Base-by-base conservation (phyloP, 73 alveolate genomes). In the Symbiodinium pilosum region DNA sequence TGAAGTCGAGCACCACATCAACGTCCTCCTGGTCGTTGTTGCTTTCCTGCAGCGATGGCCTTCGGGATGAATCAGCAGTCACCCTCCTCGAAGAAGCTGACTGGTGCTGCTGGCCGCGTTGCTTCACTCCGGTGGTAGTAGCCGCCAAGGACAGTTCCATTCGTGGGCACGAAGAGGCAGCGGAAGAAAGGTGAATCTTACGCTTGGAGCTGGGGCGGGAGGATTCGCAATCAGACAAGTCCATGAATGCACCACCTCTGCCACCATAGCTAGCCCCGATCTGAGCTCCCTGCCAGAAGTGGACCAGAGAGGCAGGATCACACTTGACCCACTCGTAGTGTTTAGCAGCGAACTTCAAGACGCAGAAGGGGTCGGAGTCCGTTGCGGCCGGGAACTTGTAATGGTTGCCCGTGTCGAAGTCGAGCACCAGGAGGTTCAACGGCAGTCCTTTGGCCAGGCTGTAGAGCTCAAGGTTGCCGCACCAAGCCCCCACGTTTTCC, bases 311-410 rank as follows among this genome's bases (percentile, higher is more conserved):
- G 4, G 40, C 92, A 3, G 43, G 18, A 30, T 43, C 32, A 73
- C 92, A 43, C 75, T 84, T 84, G 51, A 84, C 41, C 92, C 92
- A 84, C 54, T 84, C 92, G 28, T 84, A 84, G 54, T 84, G 92
- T 2, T 28, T 43, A 5, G 75, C 47, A 8, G 73, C 43, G 11
- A 84, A 84, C 92, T 84, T 84, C 43, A 84, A 47, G 75, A 28
- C 89, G n/a, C 38, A 11, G 24, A 39, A 83, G 30, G 89, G 89
- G 89, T 41, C 43, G 16, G 42, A 18, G 75, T 84, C 92, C 44
- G 51, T 42, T 9, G 41, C 75, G 40, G 52, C 73, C 3, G 54
- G 44, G 24, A 84, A 84, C 36, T 43, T 84, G 77, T 43, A 43
- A 3, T 43, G 30, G 26, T 30, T 7, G 32, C 34, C 54, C 44